Base-by-base conservation (phyloP, 2,329 filamentous ascomycete species). In the Nemania abortiva region DNA sequence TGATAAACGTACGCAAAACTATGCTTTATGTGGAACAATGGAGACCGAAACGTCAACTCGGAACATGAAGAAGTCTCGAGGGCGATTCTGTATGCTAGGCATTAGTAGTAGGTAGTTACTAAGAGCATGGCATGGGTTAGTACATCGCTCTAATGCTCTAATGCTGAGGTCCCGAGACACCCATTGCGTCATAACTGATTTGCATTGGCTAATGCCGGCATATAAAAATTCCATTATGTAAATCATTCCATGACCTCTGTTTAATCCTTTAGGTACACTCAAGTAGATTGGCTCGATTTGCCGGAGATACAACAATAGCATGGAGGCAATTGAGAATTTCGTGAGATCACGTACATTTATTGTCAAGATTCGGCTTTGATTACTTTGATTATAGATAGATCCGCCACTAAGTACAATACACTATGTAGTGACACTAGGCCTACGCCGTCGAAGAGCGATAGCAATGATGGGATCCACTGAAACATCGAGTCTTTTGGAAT, bases 401-500 rank as follows among this genome's bases (percentile, higher is more conserved):
- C n/a, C n/a, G n/a, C n/a, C n/a, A n/a, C n/a, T n/a, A n/a, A n/a
- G n/a, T n/a, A n/a, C n/a, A n/a, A n/a, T n/a, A n/a, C n/a, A n/a
- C n/a, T n/a, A n/a, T n/a, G n/a, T n/a, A n/a, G n/a, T n/a, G n/a
- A n/a, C n/a, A n/a, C n/a, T n/a, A n/a, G n/a, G n/a, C n/a, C 6
- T 50, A 47, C 42, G 42, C 42, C 15, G n/a, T 47, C 42, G n/a
- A n/a, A 47, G 42, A 31, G 11, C 22, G 49, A 37, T 42, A 29
- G 15, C 9, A 42, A 57, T 37, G 27, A 34, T 6, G 13, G 49
- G 55, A 15, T 39, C 65, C 65, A 68, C 60, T 49, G 54, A 54
- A 55, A 37, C 53, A 45, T 60, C 54, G 45, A 57, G 59, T 63
- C 59, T n/a, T 63, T 68, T 68, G 65, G 65, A 68, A 68, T 68